Percentiles rank a stretch among this genome's conserved stretches.
These are phyloP conservation scores for Fusarium sp. DNA, from an alignment of 2,329 filamentous ascomycete species.

Conservation along the genomic window DNA sequence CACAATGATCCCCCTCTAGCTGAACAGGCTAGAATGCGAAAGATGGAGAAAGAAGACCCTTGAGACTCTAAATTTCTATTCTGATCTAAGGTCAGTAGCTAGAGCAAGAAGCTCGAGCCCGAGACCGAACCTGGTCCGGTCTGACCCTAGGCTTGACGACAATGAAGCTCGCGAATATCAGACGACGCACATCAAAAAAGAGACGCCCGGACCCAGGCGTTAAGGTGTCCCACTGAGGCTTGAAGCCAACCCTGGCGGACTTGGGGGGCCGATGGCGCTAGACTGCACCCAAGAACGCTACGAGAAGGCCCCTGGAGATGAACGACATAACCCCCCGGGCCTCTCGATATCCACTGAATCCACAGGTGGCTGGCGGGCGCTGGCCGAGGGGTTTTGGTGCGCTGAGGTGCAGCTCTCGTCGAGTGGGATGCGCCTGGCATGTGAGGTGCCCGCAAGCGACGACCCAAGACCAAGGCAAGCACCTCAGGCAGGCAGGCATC, in stretches of 20 bases:
- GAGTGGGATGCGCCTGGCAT: slow-evolving; percentile 27
- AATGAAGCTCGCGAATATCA: slow-evolving; percentile 33
- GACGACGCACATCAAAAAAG: slow-evolving; percentile 22
- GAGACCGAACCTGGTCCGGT: slow-evolving; percentile 33
- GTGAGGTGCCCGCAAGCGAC: neutral
- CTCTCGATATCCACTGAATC: slow-evolving; percentile 12
- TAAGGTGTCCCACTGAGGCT: too few species aligned
- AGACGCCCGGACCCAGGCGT: neutral
- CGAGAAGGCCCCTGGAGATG: neutral
- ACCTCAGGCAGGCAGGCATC: neutral
- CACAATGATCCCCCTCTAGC: slow-evolving; percentile 15
- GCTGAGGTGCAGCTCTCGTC: neutral
- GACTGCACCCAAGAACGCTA: neutral
- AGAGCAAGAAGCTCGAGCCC: slow-evolving; percentile 35
- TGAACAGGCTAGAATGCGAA: slow-evolving; percentile 21
- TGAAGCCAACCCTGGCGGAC: too few species aligned
- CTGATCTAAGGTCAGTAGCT: slow-evolving; percentile 29
- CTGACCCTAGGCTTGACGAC: slow-evolving; percentile 26
- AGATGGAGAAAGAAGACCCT: slow-evolving; percentile 17
- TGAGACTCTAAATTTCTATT: slow-evolving; percentile 13
- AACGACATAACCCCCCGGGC: neutral
- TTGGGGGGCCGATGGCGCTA: too few species aligned
- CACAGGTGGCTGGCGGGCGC: slow-evolving; percentile 8
- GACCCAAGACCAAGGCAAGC: neutral
- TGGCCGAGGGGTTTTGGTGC: slow-evolving; percentile 11